Evolutionary conservation across 192 early-diverging fungal genomes (phyloP).

Genomic region (Neocallimastix lanati): DNA sequence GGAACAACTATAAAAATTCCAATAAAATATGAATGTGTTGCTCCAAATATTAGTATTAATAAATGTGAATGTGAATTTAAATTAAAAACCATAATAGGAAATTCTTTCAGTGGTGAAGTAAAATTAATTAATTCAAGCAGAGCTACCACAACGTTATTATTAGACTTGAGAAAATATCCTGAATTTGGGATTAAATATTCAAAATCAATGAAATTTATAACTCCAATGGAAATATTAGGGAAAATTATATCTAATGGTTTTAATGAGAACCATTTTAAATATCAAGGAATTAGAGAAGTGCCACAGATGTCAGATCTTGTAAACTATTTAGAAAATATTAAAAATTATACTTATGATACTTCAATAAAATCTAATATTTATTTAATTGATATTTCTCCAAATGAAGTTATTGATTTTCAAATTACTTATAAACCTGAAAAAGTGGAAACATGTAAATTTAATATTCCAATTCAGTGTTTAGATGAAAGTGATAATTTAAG

Average conservation of each 20-base stretch:
- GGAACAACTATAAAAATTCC: background rate
- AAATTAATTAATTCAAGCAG: background rate
- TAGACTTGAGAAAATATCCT: background rate
- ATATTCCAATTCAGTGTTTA: background rate
- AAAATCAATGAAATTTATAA: background rate
- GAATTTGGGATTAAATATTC: background rate
- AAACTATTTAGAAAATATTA: background rate
- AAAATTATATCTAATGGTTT: background rate
- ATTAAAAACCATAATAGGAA: background rate
- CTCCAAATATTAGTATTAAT: background rate
- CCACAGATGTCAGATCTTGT: background rate
- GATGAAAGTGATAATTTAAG: background rate
- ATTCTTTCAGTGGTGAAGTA: background rate
- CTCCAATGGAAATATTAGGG: background rate
- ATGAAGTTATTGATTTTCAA: background rate
- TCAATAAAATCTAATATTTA: background rate
- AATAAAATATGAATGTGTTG: background rate
- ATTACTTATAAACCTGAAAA: background rate
- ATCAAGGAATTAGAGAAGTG: background rate
- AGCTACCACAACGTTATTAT: background rate
- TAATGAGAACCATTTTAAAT: background rate
- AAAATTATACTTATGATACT: background rate
- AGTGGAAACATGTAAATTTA: background rate
- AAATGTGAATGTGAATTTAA: background rate
- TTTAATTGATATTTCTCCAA: background rate